A percentile compares a stretch with the other conserved stretches of the same genome.
phyloP scores from a whole-genome alignment of 495 filamentous ascomycete species.

The Endocarpon pusillum region DNA sequence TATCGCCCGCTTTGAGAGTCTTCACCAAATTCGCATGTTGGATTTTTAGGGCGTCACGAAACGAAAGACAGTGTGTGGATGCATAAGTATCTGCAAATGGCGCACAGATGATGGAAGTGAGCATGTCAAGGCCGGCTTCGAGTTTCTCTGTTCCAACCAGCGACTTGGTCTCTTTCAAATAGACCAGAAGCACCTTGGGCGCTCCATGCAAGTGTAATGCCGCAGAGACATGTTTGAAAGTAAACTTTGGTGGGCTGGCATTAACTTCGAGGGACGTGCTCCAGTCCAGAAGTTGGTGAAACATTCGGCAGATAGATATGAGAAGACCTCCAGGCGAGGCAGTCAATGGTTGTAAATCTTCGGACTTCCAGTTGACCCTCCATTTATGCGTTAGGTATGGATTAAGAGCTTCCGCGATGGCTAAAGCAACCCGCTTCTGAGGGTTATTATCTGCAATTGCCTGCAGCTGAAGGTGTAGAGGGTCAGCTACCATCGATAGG shows the following conservation, averaged over 20 bases:
- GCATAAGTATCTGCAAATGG: conserved; percentile 35
- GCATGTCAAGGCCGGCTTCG: conserved; percentile 56
- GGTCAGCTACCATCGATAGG: conserved; percentile 62
- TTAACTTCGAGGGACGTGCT: conserved; percentile 43
- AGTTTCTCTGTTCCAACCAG: conserved; percentile 35
- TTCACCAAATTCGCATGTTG: conserved; percentile 45
- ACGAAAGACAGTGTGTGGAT: no score
- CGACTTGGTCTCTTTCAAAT: conserved; percentile 56
- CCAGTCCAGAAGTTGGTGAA: conserved; percentile 61
- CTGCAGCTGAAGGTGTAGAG: conserved; percentile 57
- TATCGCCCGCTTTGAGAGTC: conserved; percentile 36
- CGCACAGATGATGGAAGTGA: conserved; percentile 53
- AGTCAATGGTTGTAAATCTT: conserved; percentile 65
- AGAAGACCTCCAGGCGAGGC: conserved; percentile 40
- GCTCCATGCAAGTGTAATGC: conserved; percentile 57
- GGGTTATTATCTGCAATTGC: conserved; percentile 55
- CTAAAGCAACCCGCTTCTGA: conserved; percentile 49
- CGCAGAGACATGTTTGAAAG: conserved; percentile 54
- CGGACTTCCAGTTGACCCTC: conserved; percentile 44
- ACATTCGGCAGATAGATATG: conserved; percentile 42
- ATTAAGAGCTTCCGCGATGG: conserved; percentile 51
- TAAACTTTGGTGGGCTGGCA: conserved; percentile 57
- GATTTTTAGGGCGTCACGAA: conserved; percentile 55
- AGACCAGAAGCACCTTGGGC: conserved; percentile 34
- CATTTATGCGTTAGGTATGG: conserved; percentile 50